Evolutionary conservation across 345 rosid species (phyloP), one percentile per base, ranked within the genome.

Genomic region (Barbarea vulgaris): DNA sequence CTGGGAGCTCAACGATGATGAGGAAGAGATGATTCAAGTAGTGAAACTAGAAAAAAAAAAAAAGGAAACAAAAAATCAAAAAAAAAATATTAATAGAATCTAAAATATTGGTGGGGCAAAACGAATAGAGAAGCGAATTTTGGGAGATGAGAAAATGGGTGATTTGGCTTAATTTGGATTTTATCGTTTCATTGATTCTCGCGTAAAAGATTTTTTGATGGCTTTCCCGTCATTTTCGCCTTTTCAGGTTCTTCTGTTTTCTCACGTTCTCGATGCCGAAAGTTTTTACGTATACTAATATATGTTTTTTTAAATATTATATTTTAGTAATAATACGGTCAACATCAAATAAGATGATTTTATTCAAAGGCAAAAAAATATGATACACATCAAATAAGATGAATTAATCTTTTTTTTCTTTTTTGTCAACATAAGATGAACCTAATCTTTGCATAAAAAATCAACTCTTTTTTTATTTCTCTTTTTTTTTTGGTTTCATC

Each of bases 211-310:
- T 55, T 41, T 34, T 67, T 81, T 79, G 63, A 63, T 69, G 79
- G 85, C 60, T 57, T 63, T 70, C 53, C 78, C 91, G 82, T 78
- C 64, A 60, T 64, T 72, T 67, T 78, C 77, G 81, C 59, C 74
- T 46, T 72, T 57, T 77, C 70, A 46, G 59, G 71, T 63, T 70
- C 66, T 64, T 70, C 55, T 48, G 59, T 56, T 70, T 64, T 70
- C 50, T 34, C 63, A 76, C 74, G 65, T 56, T 76, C 34, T 55
- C 15, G 13, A 42, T 22, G 10, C 75, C 64, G 18, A 52, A 52
- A 53, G 46, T 53, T 46, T 1, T n/a, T 42, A 4, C 14, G 5
- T 13, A 13, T 41, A 7, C 7, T 4, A 4, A 28, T 28, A 27
- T 27, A 27, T 27, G 3, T 27, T 2, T 27, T 2, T 30, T 44